phyloP scores from a whole-genome alignment of 129 eudicot genomes.

The Lonicera japonica region DNA sequence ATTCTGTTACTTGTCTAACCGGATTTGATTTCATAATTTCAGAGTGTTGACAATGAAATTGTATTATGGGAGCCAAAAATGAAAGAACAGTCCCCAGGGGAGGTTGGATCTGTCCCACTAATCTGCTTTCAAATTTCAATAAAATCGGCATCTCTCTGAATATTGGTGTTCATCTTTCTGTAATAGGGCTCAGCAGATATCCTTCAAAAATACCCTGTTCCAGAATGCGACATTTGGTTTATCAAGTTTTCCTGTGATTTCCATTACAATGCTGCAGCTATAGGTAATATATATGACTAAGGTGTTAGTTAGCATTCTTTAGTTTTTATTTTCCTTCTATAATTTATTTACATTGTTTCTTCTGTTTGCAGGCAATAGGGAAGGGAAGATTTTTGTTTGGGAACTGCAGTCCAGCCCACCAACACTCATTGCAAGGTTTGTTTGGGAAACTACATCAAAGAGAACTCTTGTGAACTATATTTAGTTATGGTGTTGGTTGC shows the following conservation, averaged over 20 bases:
- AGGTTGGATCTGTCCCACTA: slow-evolving; percentile 51
- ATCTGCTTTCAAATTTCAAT: not conserved
- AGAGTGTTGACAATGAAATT: slow-evolving; percentile 98
- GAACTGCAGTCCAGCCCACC: slow-evolving; percentile 94
- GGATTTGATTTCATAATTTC: slow-evolving; percentile 3
- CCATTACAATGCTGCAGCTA: slow-evolving; percentile 73
- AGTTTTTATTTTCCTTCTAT: not conserved
- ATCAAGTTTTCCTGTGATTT: slow-evolving; percentile 98
- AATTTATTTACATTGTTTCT: not conserved
- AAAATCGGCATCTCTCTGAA: slow-evolving; percentile 3
- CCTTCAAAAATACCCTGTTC: slow-evolving; percentile 93
- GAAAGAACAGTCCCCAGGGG: slow-evolving; percentile 99
- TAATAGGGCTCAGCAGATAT: slow-evolving; percentile 87
- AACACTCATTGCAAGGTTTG: slow-evolving; percentile 75
- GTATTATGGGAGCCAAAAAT: slow-evolving; percentile 96
- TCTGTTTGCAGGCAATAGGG: slow-evolving; percentile 69
- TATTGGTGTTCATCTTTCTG: slow-evolving; percentile 1
- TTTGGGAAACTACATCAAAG: not conserved
- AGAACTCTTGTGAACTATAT: not conserved
- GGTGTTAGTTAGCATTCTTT: not conserved
- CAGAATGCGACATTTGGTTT: slow-evolving; percentile 98
- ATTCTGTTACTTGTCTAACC: slow-evolving; percentile 8
- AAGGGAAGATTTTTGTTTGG: slow-evolving; percentile 96
- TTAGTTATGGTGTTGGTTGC: slow-evolving; percentile 4
- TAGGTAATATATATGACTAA: slow-evolving; percentile 64